Evolutionary conservation across 371 early-diverging fungal species (phyloP).

Genomic region (Circinella minor): DNA sequence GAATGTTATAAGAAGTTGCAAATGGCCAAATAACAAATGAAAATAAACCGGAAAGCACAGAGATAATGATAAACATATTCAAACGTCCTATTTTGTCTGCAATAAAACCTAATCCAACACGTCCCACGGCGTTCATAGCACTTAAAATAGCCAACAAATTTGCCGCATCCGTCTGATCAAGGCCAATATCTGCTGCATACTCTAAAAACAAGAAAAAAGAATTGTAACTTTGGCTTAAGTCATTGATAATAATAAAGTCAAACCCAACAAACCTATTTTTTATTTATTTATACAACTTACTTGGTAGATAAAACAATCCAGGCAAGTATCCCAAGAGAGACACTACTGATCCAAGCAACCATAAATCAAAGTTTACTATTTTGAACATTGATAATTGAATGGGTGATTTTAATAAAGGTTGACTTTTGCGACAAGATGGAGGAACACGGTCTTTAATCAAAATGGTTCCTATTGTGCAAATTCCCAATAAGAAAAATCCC

Average conservation of each 20-base stretch:
- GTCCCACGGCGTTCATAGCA: conserved; percentile 62
- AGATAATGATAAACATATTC: conserved; percentile 32
- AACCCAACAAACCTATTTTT: too few species aligned
- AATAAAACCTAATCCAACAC: conserved; percentile 65
- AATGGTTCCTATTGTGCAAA: conserved; percentile 32
- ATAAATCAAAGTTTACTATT: conserved; percentile 29
- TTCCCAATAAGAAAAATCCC: conserved; percentile 41
- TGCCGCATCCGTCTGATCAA: conserved; percentile 25
- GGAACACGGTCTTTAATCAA: conserved; percentile 42
- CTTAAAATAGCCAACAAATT: conserved; percentile 37
- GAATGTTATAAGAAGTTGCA: conserved; percentile 45
- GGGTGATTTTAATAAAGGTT: conserved; percentile 25
- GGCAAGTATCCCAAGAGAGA: conserved; percentile 39
- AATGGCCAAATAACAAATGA: conserved; percentile 63
- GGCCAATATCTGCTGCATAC: conserved; percentile 32
- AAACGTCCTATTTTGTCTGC: conserved; percentile 70
- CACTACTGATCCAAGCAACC: conserved; percentile 38
- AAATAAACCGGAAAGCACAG: conserved; percentile 35
- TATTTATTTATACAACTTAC: conserved; percentile 12
- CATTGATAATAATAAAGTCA: too few species aligned
- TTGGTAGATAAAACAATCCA: conserved; percentile 39
- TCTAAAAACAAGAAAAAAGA: conserved; percentile 12
- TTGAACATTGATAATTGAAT: conserved; percentile 34
- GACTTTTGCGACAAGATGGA: conserved; percentile 17
- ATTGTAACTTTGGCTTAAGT: too few species aligned